A percentile compares a stretch with the other conserved stretches of the same genome.
phyloP scores from a whole-genome alignment of 2,329 filamentous ascomycete species.

The Aureobasidium sp. region DNA sequence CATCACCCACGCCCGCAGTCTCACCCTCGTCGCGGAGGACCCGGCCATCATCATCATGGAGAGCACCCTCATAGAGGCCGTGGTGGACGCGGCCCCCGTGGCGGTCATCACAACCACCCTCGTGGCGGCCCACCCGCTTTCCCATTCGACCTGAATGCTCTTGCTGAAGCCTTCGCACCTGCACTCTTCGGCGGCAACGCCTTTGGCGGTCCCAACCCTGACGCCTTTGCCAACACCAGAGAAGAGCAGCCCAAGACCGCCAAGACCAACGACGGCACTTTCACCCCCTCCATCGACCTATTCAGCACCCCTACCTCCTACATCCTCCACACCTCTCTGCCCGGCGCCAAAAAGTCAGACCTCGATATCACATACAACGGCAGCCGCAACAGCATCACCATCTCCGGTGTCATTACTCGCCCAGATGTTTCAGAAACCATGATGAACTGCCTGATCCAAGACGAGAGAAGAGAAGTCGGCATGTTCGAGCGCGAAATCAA shows the following conservation, averaged over 20 bases:
- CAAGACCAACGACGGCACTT: constrained; percentile 28
- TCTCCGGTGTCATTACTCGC: constrained; percentile 66
- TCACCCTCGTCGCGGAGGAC: constrained; percentile 9
- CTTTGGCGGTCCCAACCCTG: background rate
- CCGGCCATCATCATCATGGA: background rate
- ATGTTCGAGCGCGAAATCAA: constrained; percentile 64
- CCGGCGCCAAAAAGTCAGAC: constrained; percentile 72
- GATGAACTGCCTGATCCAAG: constrained; percentile 54
- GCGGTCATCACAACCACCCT: constrained; percentile 15
- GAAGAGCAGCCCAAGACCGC: background rate
- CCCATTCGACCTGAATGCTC: constrained; percentile 7
- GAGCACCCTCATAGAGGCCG: background rate
- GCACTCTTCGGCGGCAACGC: constrained; percentile 27
- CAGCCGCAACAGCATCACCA: constrained; percentile 54
- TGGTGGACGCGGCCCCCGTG: background rate
- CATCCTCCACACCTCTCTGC: constrained; percentile 63
- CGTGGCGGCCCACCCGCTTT: constrained; percentile 17
- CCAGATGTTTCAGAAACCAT: constrained; percentile 60
- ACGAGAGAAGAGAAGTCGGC: constrained; percentile 60
- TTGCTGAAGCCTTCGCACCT: constrained; percentile 14
- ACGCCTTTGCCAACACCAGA: constrained; percentile 35
- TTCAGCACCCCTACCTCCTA: constrained; percentile 61
- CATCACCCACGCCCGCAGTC: constrained; percentile 8
- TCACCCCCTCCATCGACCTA: constrained; percentile 60
- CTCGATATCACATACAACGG: constrained; percentile 68